Evolutionary conservation across 2,329 filamentous ascomycete species (phyloP), one percentile per base, ranked within the genome.

Genomic region (Fulvia fulva): DNA sequence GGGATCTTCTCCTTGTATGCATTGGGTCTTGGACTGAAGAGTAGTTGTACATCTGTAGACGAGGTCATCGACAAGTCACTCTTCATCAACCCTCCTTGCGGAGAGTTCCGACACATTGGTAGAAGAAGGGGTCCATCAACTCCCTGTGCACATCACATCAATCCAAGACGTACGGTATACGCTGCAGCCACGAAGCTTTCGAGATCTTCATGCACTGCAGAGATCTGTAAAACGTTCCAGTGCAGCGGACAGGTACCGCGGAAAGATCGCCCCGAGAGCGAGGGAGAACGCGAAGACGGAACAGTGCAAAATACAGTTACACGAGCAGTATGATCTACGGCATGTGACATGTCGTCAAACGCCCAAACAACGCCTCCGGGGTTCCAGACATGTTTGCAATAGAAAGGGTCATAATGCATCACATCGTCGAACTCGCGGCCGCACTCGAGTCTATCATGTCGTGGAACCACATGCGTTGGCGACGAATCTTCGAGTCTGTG

Each of bases 401-500:
- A 56, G 46, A 43, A 41, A 30, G 28, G 51, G 16, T 12, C 12
- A 51, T 30, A 45, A 52, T 28, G 22, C 52, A 56, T 59, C 21
- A 52, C 46, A 12, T 59, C 41, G 26, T 46, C 26, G 28, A 52
- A 45, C 16, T 49, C 21, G 51, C n/a, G 16, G n/a, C n/a, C n/a
- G 26, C 8, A 43, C 37, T 45, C n/a, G n/a, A 22, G 37, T 49
- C 43, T 22, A n/a, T 51, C 46, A 52, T 46, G 57, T 55, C 52
- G 52, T 59, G 49, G 32, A 45, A 52, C 60, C 56, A 9, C 53
- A 56, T 59, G 57, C 64, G 54, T 62, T 62, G 41, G 63, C 63
- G 22, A 72, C 59, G 51, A 67, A 67, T 21, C 61, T 46, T 53
- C 65, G 61, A 26, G 65, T 65, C 37, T 67, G 60, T 21, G 62